Evolutionary conservation across 371 early-diverging fungal genomes (phyloP), one percentile per base, ranked within the genome.

Genomic region (Rhizopus delemar): DNA sequence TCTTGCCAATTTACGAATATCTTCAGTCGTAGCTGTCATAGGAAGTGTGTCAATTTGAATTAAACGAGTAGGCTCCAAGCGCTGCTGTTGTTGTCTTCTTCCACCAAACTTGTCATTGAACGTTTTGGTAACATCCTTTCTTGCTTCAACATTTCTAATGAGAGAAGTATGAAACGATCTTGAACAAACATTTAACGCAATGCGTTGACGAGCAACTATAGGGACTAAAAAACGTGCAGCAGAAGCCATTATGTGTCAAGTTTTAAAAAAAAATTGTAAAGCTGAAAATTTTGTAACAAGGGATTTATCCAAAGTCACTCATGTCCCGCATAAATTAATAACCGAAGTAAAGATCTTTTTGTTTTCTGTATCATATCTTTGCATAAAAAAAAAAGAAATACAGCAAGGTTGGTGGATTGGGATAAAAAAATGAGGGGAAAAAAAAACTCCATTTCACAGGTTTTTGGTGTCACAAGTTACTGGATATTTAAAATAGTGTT

Each of bases 1-100:
- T 57, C 80, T 71, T 5, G 74, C 80, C 28, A 80, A 62, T 54
- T 77, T 76, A 57, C 58, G 56, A 5, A 80, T 66, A 55, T 80
- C 80, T 48, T 80, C 80, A 9, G 39, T 49, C 5, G 80, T 80
- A 12, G 66, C 69, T 28, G 77, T 76, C 1, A n/a, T 15, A 49
- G 80, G 80, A 50, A 80, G 41, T 16, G 51, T 28, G 9, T 76
- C 69, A 35, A 80, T 60, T 31, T 53, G 49, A 41, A 80, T 63
- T 59, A 76, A 60, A 13, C 62, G 67, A n/a, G 77, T 66, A 22
- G 69, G 70, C 34, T 68, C 56, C 1, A 6, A 8, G 9, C 7
- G 5, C 28, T 29, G 9, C 7, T 7, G 9, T 48, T 48, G 48
- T 48, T 48, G 13, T 8, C 15, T 22, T 45, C 8, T 45, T 45